Percentiles rank a stretch among this genome's conserved stretches.
Conservation (phyloP, 2,329 filamentous ascomycete genomes). For the Cryphonectria carpinicola region DNA sequence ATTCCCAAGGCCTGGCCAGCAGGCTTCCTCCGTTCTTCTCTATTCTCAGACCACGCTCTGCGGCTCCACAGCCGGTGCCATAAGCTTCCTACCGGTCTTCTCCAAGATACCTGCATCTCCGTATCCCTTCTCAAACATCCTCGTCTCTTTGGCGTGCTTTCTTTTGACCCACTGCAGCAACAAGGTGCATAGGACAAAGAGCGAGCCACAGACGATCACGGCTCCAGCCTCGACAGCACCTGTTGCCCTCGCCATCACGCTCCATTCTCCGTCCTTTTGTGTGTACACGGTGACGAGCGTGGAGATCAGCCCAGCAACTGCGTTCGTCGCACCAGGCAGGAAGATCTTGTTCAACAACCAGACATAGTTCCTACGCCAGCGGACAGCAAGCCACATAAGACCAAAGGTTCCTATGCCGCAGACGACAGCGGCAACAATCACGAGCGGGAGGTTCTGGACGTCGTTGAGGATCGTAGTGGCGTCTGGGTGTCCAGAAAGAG, state of each 20-base stretch:
- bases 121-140: slow-evolving; percentile 15
- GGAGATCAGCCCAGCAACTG: slow-evolving; percentile 53
- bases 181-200: slow-evolving; percentile 16
- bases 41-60: slow-evolving; percentile 15
- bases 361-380: slow-evolving; percentile 53
- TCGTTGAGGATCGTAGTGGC: slow-evolving; percentile 11
- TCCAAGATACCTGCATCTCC: slow-evolving; percentile 12
- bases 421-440: slow-evolving; percentile 50
- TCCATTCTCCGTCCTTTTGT: slow-evolving; percentile 49
- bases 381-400: slow-evolving; percentile 47
- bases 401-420: slow-evolving; percentile 46
- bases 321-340: slow-evolving; percentile 49
- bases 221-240: slow-evolving; percentile 27
- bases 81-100: slow-evolving; percentile 14
- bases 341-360: slow-evolving; percentile 58
- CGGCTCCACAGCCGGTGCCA: slow-evolving; percentile 19
- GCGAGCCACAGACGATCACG: slow-evolving; percentile 29
- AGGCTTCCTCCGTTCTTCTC: not conserved
- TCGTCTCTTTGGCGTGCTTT: slow-evolving; percentile 20
- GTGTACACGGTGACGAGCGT: slow-evolving; percentile 56
- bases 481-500: slow-evolving; percentile 1
- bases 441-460: slow-evolving; percentile 37
- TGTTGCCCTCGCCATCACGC: slow-evolving; percentile 28
- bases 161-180: slow-evolving; percentile 22
- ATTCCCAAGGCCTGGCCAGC: not conserved